Percentiles rank a stretch among this genome's conserved stretches.
Conservation (phyloP, 139 green algal species). For the Desmodesmus armatus region DNA sequence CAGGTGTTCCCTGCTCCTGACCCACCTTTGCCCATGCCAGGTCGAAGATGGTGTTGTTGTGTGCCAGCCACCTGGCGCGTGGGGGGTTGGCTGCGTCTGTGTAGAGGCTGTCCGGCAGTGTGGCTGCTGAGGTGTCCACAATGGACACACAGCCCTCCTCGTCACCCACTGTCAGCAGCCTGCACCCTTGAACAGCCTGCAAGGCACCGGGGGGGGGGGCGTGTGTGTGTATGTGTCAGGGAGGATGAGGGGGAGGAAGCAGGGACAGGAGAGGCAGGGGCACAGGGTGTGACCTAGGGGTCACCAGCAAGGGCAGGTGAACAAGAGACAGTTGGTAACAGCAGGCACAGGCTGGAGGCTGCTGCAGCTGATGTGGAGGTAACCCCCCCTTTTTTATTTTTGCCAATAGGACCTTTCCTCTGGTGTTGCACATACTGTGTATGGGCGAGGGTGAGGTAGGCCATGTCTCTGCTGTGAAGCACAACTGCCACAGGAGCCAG, state of each 20-base stretch:
- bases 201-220: too few relatives aligned
- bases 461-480: too few relatives aligned
- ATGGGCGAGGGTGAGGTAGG: too few relatives aligned
- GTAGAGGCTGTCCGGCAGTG: slow-evolving; percentile 47
- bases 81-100: slow-evolving; percentile 48
- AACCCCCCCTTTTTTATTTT: too few relatives aligned
- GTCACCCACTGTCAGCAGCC: slow-evolving; percentile 79
- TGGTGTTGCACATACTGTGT: too few relatives aligned
- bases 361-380: not conserved
- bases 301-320: too few relatives aligned
- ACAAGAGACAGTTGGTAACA: too few relatives aligned
- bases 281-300: too few relatives aligned
- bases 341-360: not conserved
- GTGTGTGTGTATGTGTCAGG: too few relatives aligned
- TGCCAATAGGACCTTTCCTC: too few relatives aligned
- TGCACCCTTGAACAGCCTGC: slow-evolving; percentile 49
- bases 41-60: slow-evolving; percentile 89
- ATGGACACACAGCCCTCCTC: slow-evolving; percentile 85
- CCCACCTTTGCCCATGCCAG: slow-evolving; percentile 77
- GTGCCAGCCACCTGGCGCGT: slow-evolving; percentile 72
- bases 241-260: too few relatives aligned
- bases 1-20: not conserved
- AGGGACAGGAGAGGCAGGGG: not conserved
- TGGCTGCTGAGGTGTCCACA: slow-evolving; percentile 53
- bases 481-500: not conserved